A percentile compares a stretch with the other conserved stretches of the same genome.
These are phyloP conservation scores for Papiliotrema flavescens DNA, from an alignment of 1,284 basidiomycete genomes.

Conservation along the genomic window DNA sequence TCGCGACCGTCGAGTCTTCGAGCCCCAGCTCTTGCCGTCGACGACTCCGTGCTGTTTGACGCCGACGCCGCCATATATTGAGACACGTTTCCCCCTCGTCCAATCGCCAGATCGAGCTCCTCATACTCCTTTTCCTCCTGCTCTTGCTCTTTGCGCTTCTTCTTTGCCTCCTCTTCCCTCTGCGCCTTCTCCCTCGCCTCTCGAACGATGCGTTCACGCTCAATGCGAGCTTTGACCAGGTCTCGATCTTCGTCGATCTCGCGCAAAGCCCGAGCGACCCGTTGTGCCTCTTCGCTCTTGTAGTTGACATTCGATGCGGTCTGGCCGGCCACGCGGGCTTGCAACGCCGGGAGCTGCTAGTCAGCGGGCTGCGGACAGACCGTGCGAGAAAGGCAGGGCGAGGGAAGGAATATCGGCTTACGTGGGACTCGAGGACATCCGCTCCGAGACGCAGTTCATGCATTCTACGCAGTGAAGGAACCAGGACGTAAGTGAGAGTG, in stretches of 20 bases:
- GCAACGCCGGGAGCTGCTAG: slow-evolving; percentile 19
- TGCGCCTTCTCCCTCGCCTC: slow-evolving; percentile 12
- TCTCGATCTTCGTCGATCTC: slow-evolving; percentile 43
- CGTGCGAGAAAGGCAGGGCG: not conserved
- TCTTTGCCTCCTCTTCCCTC: slow-evolving; percentile 7
- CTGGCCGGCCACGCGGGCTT: slow-evolving; percentile 9
- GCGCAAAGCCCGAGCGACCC: slow-evolving; percentile 28
- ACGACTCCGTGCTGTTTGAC: too few relatives aligned
- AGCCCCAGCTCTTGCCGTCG: too few relatives aligned
- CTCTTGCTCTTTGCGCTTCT: slow-evolving; percentile 6
- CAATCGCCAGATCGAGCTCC: not conserved
- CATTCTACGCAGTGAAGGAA: slow-evolving; percentile 25
- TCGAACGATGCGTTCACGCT: slow-evolving; percentile 28
- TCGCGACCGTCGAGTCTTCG: not conserved
- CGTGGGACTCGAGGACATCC: slow-evolving; percentile 31
- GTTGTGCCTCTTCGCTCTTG: slow-evolving; percentile 31
- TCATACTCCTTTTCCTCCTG: not conserved
- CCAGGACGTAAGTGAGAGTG: slow-evolving; percentile 27
- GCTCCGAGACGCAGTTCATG: slow-evolving; percentile 36
- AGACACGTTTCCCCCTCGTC: not conserved
- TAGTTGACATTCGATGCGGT: slow-evolving; percentile 3
- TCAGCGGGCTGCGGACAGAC: not conserved
- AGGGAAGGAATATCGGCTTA: slow-evolving; percentile 21
- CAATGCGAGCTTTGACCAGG: slow-evolving; percentile 28
- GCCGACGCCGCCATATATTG: not conserved